Base-by-base conservation (phyloP, 441 rosid genomes). In the Populus hybrid region DNA sequence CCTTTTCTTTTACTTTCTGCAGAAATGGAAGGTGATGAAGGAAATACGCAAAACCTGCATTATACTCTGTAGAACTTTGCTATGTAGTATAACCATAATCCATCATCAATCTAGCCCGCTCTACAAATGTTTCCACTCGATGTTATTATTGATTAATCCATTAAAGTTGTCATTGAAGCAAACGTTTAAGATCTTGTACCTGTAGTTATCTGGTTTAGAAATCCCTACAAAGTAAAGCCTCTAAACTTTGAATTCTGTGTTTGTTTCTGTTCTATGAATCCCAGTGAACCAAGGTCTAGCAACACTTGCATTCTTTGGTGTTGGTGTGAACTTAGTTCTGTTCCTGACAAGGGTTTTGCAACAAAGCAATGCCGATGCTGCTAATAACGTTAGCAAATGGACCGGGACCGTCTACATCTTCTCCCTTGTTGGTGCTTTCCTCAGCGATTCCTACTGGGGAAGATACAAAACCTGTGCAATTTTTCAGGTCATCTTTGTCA, bases 381-480 rank as follows among this genome's bases (percentile, higher is more conserved):
- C 99, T 5, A 97, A 94, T 69, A 94, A 86, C 71, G 99, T 97
- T 18, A 97, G 99, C 94, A 97, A 94, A 86, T 97, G 99, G 99
- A 97, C 99, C 24, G 99, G 99, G 71, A 97, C 99, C 10, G 99
- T 97, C 77, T 97, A 97, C 72, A 93, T 97, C 71, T 97, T 93
- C 89, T 97, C 99, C 16, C 87, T 97, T 14, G 95, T 97, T 2
- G 99, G 99, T 10, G 99, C 99, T 68, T 94, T 97, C 80, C 90
- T 97, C 7, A 94, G 99, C 67, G 98, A 94, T 77, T 94, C 99
- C 70, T 97, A 97, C 79, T 97, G 98, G 98, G 99, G 99, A 64
- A 83, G 99, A 84, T 94, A 83, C 97, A 93, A 93, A 81, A 97
- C 99, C 7, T 94, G 99, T 87, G 98, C 97, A 76, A 89, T 97